Evolutionary conservation across 805 yeast genomes (phyloP).

Genomic region (Ogataea glucozyma): DNA sequence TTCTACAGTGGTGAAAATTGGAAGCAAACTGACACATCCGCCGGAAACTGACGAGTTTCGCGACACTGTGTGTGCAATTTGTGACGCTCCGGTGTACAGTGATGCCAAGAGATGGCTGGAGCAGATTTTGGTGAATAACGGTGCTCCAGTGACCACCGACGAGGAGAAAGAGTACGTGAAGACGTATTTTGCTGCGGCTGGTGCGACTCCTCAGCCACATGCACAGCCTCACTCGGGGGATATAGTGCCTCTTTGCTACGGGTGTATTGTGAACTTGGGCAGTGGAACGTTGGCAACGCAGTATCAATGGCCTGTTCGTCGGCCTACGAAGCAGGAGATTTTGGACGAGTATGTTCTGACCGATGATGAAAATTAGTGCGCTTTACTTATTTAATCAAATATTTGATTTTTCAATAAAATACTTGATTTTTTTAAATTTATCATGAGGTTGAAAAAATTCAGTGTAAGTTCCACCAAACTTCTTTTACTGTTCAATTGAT

Average conservation of each 20-base stretch:
- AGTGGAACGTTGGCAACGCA: constrained; percentile 38
- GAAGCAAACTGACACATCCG: constrained; percentile 68
- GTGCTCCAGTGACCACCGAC: constrained; percentile 48
- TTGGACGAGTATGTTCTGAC: constrained; percentile 31
- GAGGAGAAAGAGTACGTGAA: constrained; percentile 40
- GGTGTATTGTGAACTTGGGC: constrained; percentile 67
- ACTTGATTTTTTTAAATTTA: no score
- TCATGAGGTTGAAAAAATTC: not conserved
- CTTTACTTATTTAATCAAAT: no score
- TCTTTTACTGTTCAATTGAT: not conserved
- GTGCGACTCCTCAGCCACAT: not conserved
- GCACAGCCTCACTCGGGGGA: constrained; percentile 14
- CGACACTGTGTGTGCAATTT: constrained; percentile 50
- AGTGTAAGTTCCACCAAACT: not conserved
- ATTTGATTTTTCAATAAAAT: no score
- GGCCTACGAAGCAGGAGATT: constrained; percentile 30
- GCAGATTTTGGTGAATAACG: constrained; percentile 61
- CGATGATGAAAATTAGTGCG: constrained; percentile 26
- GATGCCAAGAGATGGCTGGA: constrained; percentile 68
- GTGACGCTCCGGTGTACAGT: constrained; percentile 53
- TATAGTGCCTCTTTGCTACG: constrained; percentile 61
- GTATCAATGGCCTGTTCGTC: constrained; percentile 32
- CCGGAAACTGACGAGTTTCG: constrained; percentile 9
- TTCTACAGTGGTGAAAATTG: constrained; percentile 89
- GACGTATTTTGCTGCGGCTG: constrained; percentile 19